Evolutionary conservation across 192 early-diverging fungal species (phyloP).

Genomic region (Linnemannia zychae): DNA sequence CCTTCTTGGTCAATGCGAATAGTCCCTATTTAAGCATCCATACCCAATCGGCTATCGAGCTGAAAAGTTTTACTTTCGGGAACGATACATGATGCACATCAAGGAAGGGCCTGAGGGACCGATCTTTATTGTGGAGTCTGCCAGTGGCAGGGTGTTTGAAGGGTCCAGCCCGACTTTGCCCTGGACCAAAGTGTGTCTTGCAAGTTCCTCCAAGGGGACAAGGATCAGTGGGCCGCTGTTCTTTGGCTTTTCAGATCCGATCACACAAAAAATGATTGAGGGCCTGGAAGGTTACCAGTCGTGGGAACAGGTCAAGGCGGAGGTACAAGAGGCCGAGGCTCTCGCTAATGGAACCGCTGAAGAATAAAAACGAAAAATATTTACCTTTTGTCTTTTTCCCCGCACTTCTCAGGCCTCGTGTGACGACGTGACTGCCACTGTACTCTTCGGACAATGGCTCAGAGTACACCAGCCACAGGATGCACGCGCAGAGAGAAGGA

Average conservation of each 20-base stretch:
- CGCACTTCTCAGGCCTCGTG: too few species aligned
- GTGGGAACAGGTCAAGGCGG: conserved; percentile 41
- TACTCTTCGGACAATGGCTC: neutral
- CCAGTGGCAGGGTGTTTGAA: conserved; percentile 48
- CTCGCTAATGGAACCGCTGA: too few species aligned
- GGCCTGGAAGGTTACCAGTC: conserved; percentile 58
- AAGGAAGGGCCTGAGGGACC: conserved; percentile 58
- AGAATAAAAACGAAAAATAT: neutral
- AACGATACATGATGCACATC: conserved; percentile 65
- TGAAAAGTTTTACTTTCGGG: conserved; percentile 62
- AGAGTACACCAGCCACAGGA: neutral
- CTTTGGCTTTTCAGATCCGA: conserved; percentile 69
- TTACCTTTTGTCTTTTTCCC: too few species aligned
- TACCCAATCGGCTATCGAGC: conserved; percentile 67
- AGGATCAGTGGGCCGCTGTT: conserved; percentile 69
- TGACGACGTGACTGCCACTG: too few species aligned
- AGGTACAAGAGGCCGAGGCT: conserved; percentile 6
- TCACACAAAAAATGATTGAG: conserved; percentile 64
- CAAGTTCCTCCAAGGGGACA: conserved; percentile 62
- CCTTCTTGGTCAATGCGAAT: too few species aligned
- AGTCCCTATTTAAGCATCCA: conserved; percentile 66
- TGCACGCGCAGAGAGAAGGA: neutral
- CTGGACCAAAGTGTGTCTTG: conserved; percentile 66
- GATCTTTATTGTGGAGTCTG: conserved; percentile 62
- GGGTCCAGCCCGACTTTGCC: conserved; percentile 66